These are phyloP conservation scores for Rhodotorula graminis DNA, from an alignment of 768 basidiomycete species.

Conservation along the genomic window DNA sequence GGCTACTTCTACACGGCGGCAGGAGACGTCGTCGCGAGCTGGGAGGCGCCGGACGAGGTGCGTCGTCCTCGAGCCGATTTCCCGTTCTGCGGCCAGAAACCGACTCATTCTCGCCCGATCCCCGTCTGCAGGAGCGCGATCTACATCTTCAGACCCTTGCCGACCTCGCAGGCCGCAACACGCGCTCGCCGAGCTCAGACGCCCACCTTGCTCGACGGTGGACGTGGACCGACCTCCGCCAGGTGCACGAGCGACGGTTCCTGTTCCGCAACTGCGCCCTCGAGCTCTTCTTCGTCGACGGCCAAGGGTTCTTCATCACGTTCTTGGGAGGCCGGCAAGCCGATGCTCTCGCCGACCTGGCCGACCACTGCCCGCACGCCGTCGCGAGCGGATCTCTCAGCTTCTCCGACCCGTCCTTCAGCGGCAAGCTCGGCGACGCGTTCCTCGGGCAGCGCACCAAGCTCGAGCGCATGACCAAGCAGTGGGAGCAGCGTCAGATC, in stretches of 20 bases:
- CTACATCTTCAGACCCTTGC: constrained; percentile 60
- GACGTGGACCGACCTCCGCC: constrained; percentile 71
- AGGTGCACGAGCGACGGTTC: constrained; percentile 74
- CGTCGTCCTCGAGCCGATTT: constrained; percentile 57
- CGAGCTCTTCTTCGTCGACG: constrained; percentile 90
- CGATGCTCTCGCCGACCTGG: constrained; percentile 38
- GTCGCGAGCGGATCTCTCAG: constrained; percentile 52
- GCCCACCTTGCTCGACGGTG: constrained; percentile 48
- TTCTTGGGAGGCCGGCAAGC: constrained; percentile 67
- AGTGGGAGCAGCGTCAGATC: constrained; percentile 85
- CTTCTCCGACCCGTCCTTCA: neutral
- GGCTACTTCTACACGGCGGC: constrained; percentile 79
- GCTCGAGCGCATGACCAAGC: constrained; percentile 50
- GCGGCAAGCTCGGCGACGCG: constrained; percentile 41
- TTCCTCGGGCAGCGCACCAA: constrained; percentile 44
- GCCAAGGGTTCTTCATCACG: constrained; percentile 75
- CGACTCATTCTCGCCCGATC: too few species aligned
- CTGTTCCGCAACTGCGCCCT: constrained; percentile 63
- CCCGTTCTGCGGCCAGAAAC: too few species aligned
- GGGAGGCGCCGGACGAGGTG: constrained; percentile 72
- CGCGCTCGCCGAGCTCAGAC: constrained; percentile 42
- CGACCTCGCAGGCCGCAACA: constrained; percentile 14
- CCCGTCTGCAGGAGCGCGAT: constrained; percentile 55
- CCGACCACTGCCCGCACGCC: constrained; percentile 54
- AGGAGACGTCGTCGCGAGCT: constrained; percentile 81